These are phyloP conservation scores for Fusarium sp. DNA, from an alignment of 2,329 filamentous ascomycete genomes.

Conservation along the genomic window DNA sequence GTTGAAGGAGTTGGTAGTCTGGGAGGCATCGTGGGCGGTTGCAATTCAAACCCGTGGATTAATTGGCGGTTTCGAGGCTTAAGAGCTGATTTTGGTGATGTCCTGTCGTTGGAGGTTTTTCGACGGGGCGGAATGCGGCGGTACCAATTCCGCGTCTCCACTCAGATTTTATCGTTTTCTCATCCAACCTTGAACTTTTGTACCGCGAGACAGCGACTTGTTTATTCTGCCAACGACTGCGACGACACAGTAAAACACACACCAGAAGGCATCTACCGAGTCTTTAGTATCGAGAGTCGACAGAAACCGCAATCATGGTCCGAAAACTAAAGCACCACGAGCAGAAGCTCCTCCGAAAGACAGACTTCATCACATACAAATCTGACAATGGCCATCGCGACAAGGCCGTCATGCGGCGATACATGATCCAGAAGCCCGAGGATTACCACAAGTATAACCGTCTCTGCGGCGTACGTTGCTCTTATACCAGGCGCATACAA, in stretches of 20 bases:
- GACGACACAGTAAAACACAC: not conserved
- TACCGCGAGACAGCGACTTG: constrained; percentile 5
- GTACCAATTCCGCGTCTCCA: constrained; percentile 49
- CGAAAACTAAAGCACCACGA: constrained; percentile 97
- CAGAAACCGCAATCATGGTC: constrained; percentile 74
- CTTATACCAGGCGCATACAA: constrained; percentile 38
- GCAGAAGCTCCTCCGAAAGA: constrained; percentile 91
- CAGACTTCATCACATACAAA: constrained; percentile 96
- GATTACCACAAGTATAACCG: constrained; percentile 80
- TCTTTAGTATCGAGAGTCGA: not conserved
- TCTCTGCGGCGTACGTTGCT: constrained; percentile 73
- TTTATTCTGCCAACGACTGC: constrained; percentile 9
- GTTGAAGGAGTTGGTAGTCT: constrained; percentile 52
- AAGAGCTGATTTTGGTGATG: constrained; percentile 24
- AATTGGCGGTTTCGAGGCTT: constrained; percentile 15
- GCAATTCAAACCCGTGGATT: constrained; percentile 25
- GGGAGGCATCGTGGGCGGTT: constrained; percentile 56
- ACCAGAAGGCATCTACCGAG: not conserved
- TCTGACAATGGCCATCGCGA: constrained; percentile 89
- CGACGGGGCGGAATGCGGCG: constrained; percentile 42
- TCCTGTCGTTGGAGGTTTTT: constrained; percentile 47
- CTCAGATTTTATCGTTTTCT: constrained; percentile 46
- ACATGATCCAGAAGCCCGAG: constrained; percentile 89
- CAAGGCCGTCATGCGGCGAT: constrained; percentile 82
- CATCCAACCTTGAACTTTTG: constrained; percentile 31